These are phyloP conservation scores for Actinomortierella wolfii DNA, from an alignment of 371 early-diverging fungal genomes.

Conservation along the genomic window DNA sequence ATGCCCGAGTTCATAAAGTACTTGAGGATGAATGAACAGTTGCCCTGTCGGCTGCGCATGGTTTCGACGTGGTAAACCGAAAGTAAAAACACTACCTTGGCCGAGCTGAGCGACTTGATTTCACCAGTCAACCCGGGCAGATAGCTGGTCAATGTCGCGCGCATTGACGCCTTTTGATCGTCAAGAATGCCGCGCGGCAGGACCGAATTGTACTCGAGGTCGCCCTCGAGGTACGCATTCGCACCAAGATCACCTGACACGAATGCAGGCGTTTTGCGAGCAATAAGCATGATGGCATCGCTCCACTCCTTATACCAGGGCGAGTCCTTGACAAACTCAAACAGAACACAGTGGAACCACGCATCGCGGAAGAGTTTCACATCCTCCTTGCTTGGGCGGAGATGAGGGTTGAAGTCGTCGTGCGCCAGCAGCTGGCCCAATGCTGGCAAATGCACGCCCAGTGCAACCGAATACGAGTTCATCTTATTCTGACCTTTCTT, in stretches of 20 bases:
- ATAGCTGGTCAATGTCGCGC: constrained; percentile 47
- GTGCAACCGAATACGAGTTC: constrained; percentile 57
- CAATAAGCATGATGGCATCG: constrained; percentile 69
- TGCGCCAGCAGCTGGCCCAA: constrained; percentile 65
- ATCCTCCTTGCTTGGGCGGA: constrained; percentile 65
- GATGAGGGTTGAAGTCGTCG: constrained; percentile 64
- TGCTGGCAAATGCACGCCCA: constrained; percentile 72
- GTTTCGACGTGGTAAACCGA: constrained; percentile 87
- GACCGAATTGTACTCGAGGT: constrained; percentile 87
- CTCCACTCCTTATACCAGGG: constrained; percentile 84
- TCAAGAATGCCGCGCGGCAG: constrained; percentile 75
- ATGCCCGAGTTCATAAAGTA: constrained; percentile 90
- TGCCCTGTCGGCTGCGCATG: constrained; percentile 73
- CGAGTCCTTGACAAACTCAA: constrained; percentile 76
- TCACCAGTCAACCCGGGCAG: constrained; percentile 58
- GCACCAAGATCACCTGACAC: constrained; percentile 65
- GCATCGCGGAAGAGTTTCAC: constrained; percentile 80
- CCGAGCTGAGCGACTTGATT: constrained; percentile 70
- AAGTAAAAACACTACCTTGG: constrained; percentile 81
- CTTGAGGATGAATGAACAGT: constrained; percentile 71
- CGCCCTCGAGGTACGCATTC: constrained; percentile 85
- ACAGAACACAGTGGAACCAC: constrained; percentile 88
- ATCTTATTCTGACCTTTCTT: constrained; percentile 56
- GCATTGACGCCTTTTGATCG: constrained; percentile 49
- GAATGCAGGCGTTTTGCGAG: constrained; percentile 86